Evolutionary conservation across 176 grass and related monocot genomes (phyloP), one percentile per base, ranked within the genome.

Genomic region (Oryza meridionalis): DNA sequence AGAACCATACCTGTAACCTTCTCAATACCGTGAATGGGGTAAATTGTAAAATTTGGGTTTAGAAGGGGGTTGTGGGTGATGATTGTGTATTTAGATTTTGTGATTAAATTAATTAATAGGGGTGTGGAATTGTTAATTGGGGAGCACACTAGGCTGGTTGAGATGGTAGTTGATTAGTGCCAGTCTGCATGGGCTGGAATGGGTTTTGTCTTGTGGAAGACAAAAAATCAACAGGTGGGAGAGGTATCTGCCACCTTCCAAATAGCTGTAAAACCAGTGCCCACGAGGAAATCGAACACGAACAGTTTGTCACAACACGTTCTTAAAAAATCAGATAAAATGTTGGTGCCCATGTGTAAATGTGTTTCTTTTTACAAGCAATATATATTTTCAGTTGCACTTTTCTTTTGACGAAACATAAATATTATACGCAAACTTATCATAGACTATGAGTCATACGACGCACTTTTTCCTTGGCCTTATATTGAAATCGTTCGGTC

Each of bases 141-240:
- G 67, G 67, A 82, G 78, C 19, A 77, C 44, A 32, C 40, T 86
- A 69, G 19, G 76, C 63, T 80, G 85, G 76, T 70, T 33, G 89
- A 62, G 84, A 31, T 21, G 88, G 69, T 90, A 53, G 88, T 90
- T 84, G 89, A 87, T 87, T 75, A 67, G 85, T 77, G 89, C 76
- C 89, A 91, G 75, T 87, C 89, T 91, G 76, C 89, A 81, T 87
- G 81, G 85, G 81, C 85, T 91, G 80, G 76, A 73, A 24, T 37
- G 12, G 12, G 3, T 83, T 78, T 74, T 86, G 70, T 72, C 85
- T 77, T 76, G 22, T 26, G 65, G 2, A 64, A 76, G 43, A 83
- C 70, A 86, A 87, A 77, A 70, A 72, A 47, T 65, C 49, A 84
- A 65, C 69, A 75, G 70, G 70, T 63, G 46, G 46, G 80, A 84